phyloP scores from a whole-genome alignment of 164 flowering plant species.

The Stephania cephalantha region DNA sequence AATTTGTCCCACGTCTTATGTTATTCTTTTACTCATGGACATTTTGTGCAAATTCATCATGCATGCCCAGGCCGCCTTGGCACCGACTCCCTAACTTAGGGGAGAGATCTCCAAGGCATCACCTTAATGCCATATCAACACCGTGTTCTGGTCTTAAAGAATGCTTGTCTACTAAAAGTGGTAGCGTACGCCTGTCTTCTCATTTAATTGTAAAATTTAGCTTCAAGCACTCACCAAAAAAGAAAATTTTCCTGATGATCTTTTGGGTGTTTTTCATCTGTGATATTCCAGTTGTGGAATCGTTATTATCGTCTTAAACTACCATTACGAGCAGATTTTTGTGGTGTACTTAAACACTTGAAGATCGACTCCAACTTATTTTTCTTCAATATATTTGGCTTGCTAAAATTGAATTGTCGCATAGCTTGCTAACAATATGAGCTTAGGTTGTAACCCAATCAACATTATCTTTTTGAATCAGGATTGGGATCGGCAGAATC shows the following conservation, averaged over 20 bases:
- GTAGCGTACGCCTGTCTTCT: not conserved
- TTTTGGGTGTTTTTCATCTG: not conserved
- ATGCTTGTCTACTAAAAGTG: no score
- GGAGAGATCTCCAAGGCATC: no score
- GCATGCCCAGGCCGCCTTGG: no score
- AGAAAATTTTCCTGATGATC: not conserved
- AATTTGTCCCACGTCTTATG: no score
- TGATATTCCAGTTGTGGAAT: not conserved
- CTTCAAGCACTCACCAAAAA: not conserved
- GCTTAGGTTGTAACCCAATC: not conserved
- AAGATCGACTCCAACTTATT: not conserved
- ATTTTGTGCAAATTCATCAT: no score
- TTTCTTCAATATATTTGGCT: not conserved
- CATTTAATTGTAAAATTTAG: not conserved
- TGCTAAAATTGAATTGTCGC: not conserved
- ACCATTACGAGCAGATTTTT: no score
- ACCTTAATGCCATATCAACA: no score
- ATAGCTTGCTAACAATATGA: not conserved
- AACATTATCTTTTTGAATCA: conserved; percentile 19
- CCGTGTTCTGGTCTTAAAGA: no score
- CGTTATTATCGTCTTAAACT: no score
- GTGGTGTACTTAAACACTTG: no score
- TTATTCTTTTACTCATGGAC: no score
- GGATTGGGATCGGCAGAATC: conserved; percentile 77
- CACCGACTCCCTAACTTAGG: no score